These are phyloP conservation scores for Magnaporthiopsis poae DNA, from an alignment of 2,329 filamentous ascomycete species.

Conservation along the genomic window DNA sequence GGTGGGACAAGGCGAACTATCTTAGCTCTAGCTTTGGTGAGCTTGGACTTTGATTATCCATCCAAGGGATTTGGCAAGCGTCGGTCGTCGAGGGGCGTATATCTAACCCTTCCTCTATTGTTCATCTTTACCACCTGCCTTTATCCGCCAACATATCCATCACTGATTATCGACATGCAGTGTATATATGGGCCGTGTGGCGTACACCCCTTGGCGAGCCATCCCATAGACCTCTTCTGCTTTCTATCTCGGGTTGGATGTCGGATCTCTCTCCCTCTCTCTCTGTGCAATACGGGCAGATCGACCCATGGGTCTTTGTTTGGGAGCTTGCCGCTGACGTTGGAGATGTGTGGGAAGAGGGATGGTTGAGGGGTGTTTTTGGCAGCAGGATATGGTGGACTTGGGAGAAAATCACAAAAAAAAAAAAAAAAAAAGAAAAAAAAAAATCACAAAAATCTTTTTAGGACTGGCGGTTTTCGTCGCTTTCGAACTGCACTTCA, in stretches of 20 bases:
- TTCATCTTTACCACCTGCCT: not conserved
- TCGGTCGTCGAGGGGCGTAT: not conserved
- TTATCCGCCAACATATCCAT: not conserved
- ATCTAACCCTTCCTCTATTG: not conserved
- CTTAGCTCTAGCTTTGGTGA: not conserved
- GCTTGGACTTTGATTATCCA: not conserved
- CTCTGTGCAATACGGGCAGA: not conserved
- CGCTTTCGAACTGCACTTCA: too few relatives aligned
- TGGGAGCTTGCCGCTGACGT: too few relatives aligned
- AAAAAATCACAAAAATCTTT: not conserved
- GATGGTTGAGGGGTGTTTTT: not conserved
- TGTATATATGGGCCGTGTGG: not conserved
- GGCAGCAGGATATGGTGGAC: not conserved
- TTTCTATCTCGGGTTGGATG: not conserved
- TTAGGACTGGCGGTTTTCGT: too few relatives aligned
- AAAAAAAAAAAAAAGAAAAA: not conserved
- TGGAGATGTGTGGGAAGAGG: not conserved
- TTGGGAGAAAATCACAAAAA: not conserved
- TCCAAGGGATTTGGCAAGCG: not conserved
- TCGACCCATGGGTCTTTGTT: not conserved
- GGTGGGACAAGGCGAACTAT: not conserved
- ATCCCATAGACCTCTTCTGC: not conserved
- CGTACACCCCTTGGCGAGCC: not conserved
- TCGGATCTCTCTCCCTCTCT: not conserved
- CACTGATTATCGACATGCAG: not conserved